Base-by-base conservation (phyloP, 306 rosid genomes). In the Sicyos baderoa region DNA sequence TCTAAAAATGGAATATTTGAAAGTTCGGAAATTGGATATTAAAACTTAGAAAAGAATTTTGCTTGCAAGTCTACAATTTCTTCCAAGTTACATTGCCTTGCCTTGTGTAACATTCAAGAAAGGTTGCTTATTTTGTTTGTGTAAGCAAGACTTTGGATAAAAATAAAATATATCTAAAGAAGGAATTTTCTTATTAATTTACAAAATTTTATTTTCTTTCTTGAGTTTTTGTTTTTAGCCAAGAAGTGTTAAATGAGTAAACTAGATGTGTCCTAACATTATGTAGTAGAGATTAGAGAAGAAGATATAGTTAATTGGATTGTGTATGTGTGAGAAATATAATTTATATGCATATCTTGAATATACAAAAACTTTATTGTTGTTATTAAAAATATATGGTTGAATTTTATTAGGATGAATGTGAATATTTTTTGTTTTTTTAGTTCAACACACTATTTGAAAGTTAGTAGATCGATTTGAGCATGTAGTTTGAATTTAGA, bases 41-140 rank as follows among this genome's bases (percentile, higher is more conserved):
- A n/a, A n/a, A n/a, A n/a, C n/a, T n/a, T 25, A 25, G 29, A 25
- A 25, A 25, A 25, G 29, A 32, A 0, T 59, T 2, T 62, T 62
- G 51, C 68, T 62, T 62, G 7, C 50, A 62, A 62, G 68, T 17
- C 25, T 62, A 9, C 9, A 37, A n/a, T 62, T 37, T 3, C 68
- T 62, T 61, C 14, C 4, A 32, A 61, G 12, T 59, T 6, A 21
- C 47, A 14, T 62, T 37, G 49, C 13, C 17, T 29, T 29, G 27
- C 21, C 67, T 60, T 35, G 48, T 61, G 51, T 62, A 62, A 17
- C 50, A 25, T 62, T 62, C 37, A 9, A 37, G 50, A 37, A 62
- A 62, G 16, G 68, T 37, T 62, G 68, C 68, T 37, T 62, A 35
- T 9, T 37, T 61, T 61, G 49, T 16, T 37, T 37, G 48, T 62